Conservation (phyloP, 2,329 filamentous ascomycete genomes). For the Phialophora chinensis region DNA sequence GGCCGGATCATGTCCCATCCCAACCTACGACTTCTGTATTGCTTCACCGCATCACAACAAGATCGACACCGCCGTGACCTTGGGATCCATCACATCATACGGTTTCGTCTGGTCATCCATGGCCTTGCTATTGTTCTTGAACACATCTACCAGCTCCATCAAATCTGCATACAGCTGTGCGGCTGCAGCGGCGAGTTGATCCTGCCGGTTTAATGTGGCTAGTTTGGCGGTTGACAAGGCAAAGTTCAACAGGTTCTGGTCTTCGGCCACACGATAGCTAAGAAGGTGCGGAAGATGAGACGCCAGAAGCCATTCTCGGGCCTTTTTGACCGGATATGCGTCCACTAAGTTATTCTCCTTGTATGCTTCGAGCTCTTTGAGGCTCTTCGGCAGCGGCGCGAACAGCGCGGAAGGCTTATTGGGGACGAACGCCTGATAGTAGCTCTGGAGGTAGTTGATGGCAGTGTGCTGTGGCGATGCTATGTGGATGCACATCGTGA, state of each 20-base stretch:
- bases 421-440: conserved; percentile 57
- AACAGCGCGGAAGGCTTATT: conserved; percentile 44
- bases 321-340: conserved; percentile 52
- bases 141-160: conserved; percentile 5
- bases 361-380: conserved; percentile 40
- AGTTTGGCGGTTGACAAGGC: conserved; percentile 39
- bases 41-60: conserved; percentile 26
- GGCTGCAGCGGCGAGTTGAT: conserved; percentile 14
- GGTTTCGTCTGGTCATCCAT: conserved; percentile 21
- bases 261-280: conserved; percentile 51
- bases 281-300: conserved; percentile 56
- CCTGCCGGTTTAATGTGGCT: conserved; percentile 26
- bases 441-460: conserved; percentile 60
- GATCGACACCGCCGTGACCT: conserved; percentile 31
- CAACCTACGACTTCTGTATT: neutral
- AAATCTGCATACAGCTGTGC: conserved; percentile 26
- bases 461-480: conserved; percentile 58
- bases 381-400: conserved; percentile 16
- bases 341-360: conserved; percentile 46
- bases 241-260: conserved; percentile 52
- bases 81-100: conserved; percentile 34
- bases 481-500: conserved; percentile 61
- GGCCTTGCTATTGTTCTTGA: conserved; percentile 20
- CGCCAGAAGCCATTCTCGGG: conserved; percentile 54
- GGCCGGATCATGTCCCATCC: neutral